phyloP scores from a whole-genome alignment of 208 protist genomes.

The Trypanosoma mega region DNA sequence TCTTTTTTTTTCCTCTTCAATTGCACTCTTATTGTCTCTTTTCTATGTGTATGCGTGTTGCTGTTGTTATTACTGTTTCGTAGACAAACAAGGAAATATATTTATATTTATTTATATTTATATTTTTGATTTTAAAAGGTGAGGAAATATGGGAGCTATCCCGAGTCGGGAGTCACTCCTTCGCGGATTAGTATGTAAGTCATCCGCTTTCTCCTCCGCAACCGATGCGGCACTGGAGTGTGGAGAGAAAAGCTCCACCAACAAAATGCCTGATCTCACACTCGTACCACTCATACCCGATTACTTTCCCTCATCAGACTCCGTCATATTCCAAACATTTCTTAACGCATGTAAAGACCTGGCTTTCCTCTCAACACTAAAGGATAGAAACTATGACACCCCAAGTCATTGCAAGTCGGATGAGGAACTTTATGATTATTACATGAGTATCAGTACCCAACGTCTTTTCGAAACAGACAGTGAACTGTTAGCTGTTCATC shows the following conservation, averaged over 20 bases:
- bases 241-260: too few relatives aligned
- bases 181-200: background rate
- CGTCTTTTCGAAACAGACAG: conserved; percentile 61
- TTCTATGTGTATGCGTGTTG: too few relatives aligned
- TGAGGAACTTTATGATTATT: conserved; percentile 54
- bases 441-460: conserved; percentile 61
- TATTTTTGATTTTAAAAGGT: too few relatives aligned
- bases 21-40: too few relatives aligned
- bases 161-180: conserved; percentile 7
- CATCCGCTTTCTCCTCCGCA: too few relatives aligned
- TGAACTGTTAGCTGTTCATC: conserved; percentile 48
- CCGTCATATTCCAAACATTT: conserved; percentile 53
- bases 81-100: too few relatives aligned
- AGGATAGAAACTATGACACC: conserved; percentile 23
- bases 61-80: too few relatives aligned
- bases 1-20: too few relatives aligned
- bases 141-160: conserved; percentile 9
- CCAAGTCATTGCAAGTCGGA: conserved; percentile 28
- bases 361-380: conserved; percentile 15
- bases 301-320: conserved; percentile 51
- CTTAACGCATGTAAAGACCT: conserved; percentile 40
- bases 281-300: conserved; percentile 65
- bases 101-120: too few relatives aligned
- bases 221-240: too few relatives aligned
- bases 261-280: conserved; percentile 29